Evolutionary conservation across 78 protist genomes (phyloP).

Genomic region (Chrysochromulina parva): DNA sequence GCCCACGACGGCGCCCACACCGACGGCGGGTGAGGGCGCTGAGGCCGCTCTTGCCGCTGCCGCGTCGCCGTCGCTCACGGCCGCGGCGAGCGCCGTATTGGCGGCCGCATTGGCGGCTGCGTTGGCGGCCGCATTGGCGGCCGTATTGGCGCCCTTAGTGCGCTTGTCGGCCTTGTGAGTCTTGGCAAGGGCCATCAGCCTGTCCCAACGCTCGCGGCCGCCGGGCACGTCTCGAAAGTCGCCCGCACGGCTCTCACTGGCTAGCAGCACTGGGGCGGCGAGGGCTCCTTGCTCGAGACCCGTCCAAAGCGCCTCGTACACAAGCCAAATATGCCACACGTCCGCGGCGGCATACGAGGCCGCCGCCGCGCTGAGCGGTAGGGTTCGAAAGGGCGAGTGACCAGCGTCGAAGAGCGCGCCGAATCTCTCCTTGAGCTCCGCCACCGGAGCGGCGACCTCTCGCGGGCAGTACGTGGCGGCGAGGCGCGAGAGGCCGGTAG

Average conservation of each 20-base stretch:
- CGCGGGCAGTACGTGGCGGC: not conserved
- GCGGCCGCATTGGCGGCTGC: not conserved
- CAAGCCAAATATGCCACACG: not conserved
- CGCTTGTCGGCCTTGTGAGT: not conserved
- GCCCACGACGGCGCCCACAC: not conserved
- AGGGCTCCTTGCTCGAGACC: not conserved
- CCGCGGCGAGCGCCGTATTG: not conserved
- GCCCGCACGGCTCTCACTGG: not conserved
- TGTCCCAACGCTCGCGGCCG: constrained; percentile 1
- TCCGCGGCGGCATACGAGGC: not conserved
- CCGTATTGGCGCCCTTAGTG: not conserved
- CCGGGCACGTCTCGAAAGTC: not conserved
- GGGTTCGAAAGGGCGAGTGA: not conserved
- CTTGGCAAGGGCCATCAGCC: not conserved
- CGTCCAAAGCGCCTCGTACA: not conserved
- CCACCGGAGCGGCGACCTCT: not conserved
- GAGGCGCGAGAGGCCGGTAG: not conserved
- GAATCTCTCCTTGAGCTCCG: not conserved
- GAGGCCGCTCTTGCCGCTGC: no score
- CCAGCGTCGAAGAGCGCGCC: not conserved
- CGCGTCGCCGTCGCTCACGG: not conserved
- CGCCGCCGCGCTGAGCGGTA: not conserved
- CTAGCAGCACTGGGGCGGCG: not conserved
- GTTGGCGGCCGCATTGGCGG: not conserved
- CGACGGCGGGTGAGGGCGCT: no score